Evolutionary conservation across 148 eudicot genomes (phyloP), one percentile per base, ranked within the genome.

Genomic region (Heliosperma pusillum): DNA sequence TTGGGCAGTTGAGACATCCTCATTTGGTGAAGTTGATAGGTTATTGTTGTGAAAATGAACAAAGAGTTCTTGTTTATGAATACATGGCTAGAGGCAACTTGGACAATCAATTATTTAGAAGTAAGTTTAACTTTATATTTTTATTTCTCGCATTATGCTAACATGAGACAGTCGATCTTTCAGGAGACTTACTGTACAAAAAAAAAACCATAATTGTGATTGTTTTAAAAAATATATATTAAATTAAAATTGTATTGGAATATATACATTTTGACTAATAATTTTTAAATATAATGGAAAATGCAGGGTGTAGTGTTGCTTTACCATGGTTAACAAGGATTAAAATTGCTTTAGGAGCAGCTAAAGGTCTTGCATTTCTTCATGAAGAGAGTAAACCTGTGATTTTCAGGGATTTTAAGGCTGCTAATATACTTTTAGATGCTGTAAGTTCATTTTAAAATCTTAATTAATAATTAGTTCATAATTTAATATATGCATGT

Each of bases 11-110:
- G 84, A 89, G 89, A 79, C 98, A 93, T 72, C 91, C 89, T 11
- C 71, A 89, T 86, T 86, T 93, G 74, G 97, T 93, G 83, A 91
- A 93, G 74, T 60, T 93, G 82, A 87, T 89, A n/a, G 98, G 98
- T 0, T 93, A 91, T 72, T 91, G 97, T 24, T 91, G 89, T 74
- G 92, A 93, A 74, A 90, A 91, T 66, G 91, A 91, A 71, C 91
- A 93, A 17, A 88, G 98, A 81, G 88, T 91, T 76, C 90, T 93
- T 60, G 88, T 93, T 30, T 93, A 93, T 73, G 94, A 91, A 33
- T 93, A 88, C 78, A 88, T 93, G 94, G 76, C 86, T 17, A 80
- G 92, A 25, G 98, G 97, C 57, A 91, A 85, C 61, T 80, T 93
- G 50, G 97, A 88, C 71, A 83, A 83, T 76, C 97, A 85, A 77